Percentiles rank a stretch among this genome's conserved stretches.
Conservation (phyloP, 805 yeast genomes). For the Candida nanaspora region DNA sequence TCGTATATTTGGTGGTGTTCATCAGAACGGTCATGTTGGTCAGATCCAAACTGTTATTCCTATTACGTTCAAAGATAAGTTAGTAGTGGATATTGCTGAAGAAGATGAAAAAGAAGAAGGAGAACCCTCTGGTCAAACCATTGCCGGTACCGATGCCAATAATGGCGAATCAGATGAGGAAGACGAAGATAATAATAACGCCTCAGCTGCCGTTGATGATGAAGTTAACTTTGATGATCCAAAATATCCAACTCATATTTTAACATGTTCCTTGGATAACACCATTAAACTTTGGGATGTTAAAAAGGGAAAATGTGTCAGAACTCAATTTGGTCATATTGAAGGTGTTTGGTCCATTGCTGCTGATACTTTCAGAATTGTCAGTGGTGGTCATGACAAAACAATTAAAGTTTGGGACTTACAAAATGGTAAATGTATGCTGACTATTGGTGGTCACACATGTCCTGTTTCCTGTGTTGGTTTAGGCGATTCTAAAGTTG, state of each 20-base stretch:
- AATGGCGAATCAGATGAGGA: conserved; percentile 7
- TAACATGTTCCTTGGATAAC: conserved; percentile 86
- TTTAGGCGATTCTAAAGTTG: conserved; percentile 81
- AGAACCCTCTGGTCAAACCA: conserved; percentile 6
- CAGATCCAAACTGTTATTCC: conserved; percentile 93
- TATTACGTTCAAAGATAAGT: conserved; percentile 54
- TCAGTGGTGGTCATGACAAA: conserved; percentile 92
- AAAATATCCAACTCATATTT: conserved; percentile 69
- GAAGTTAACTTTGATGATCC: conserved; percentile 15
- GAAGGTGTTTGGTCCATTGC: conserved; percentile 98
- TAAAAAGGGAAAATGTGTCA: conserved; percentile 74
- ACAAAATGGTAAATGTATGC: conserved; percentile 90
- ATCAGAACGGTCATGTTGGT: conserved; percentile 79
- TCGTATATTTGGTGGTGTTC: conserved; percentile 68
- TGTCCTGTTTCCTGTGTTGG: conserved; percentile 66
- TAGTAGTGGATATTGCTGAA: conserved; percentile 27
- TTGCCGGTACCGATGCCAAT: neutral
- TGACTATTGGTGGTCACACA: conserved; percentile 74
- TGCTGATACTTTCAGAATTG: conserved; percentile 91
- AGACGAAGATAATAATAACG: conserved; percentile 13
- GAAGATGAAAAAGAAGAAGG: conserved; percentile 19
- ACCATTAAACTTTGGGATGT: conserved; percentile 93
- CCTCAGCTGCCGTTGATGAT: too few relatives aligned
- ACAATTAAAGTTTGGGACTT: conserved; percentile 91
- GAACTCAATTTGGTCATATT: conserved; percentile 96